A percentile compares a stretch with the other conserved stretches of the same genome.
These are phyloP conservation scores for Aspergillus hortae DNA, from an alignment of 2,329 filamentous ascomycete genomes.

Conservation along the genomic window DNA sequence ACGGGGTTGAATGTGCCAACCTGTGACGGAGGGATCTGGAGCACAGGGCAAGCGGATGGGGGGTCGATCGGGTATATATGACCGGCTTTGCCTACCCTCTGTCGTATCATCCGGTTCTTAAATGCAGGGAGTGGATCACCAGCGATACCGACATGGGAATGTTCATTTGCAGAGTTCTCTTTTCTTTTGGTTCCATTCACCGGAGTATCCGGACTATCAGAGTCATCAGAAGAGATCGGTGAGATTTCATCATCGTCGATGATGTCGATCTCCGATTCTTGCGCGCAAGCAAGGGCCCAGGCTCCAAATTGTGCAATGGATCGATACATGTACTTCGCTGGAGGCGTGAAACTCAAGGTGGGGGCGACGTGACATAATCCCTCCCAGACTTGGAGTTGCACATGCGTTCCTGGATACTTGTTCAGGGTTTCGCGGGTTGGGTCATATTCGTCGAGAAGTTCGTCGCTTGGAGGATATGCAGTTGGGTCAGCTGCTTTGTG, in stretches of 20 bases:
- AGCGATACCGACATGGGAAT: slow-evolving; percentile 68
- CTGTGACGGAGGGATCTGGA: slow-evolving; percentile 61
- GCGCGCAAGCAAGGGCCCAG: slow-evolving; percentile 81
- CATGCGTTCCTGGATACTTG: slow-evolving; percentile 77
- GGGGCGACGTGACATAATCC: slow-evolving; percentile 89
- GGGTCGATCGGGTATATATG: slow-evolving; percentile 65
- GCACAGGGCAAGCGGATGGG: slow-evolving; percentile 60
- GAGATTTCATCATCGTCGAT: slow-evolving; percentile 74
- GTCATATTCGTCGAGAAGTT: slow-evolving; percentile 61
- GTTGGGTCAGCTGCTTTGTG: slow-evolving; percentile 88
- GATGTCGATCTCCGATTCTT: slow-evolving; percentile 76
- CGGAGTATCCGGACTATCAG: slow-evolving; percentile 14
- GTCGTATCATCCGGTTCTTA: slow-evolving; percentile 83
- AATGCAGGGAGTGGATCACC: slow-evolving; percentile 81
- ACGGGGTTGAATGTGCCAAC: slow-evolving; percentile 77
- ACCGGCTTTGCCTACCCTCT: slow-evolving; percentile 77
- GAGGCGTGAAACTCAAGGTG: slow-evolving; percentile 91
- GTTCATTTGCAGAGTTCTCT: slow-evolving; percentile 17
- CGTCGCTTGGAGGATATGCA: slow-evolving; percentile 67
- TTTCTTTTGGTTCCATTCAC: slow-evolving; percentile 6
- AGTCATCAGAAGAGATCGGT: slow-evolving; percentile 61
- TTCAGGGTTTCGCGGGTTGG: slow-evolving; percentile 52
- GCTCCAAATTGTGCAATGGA: slow-evolving; percentile 90
- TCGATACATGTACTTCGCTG: slow-evolving; percentile 93
- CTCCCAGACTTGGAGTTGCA: slow-evolving; percentile 95